Percentiles rank a stretch among this genome's conserved stretches.
Evolutionary conservation across 2,329 filamentous ascomycete species (phyloP).

Genomic region (Aspergillus brasiliensis): DNA sequence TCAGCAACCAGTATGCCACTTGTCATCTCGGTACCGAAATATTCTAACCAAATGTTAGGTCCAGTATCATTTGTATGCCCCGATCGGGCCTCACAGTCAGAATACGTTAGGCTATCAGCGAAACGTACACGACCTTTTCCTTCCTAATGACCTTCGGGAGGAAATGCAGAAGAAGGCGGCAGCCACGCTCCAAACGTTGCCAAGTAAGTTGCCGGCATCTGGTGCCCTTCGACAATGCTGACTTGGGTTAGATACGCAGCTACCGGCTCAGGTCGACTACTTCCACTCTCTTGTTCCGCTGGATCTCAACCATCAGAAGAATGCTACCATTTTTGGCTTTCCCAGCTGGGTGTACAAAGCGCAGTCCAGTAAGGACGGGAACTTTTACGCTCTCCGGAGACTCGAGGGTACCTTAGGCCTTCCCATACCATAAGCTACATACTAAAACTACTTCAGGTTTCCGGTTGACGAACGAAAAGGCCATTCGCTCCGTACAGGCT

Average conservation of each 20-base stretch:
- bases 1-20: constrained; percentile 62
- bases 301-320: constrained; percentile 78
- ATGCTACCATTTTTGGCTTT: constrained; percentile 78
- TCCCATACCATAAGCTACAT: background rate
- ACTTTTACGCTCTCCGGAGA: constrained; percentile 81
- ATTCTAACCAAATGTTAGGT: constrained; percentile 52
- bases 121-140: constrained; percentile 86
- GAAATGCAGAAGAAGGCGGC: constrained; percentile 88
- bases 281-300: constrained; percentile 92
- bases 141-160: constrained; percentile 82
- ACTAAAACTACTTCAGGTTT: constrained; percentile 60
- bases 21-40: no score
- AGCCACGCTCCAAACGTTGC: constrained; percentile 79
- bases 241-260: constrained; percentile 59
- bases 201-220: constrained; percentile 56
- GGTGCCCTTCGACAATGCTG: background rate
- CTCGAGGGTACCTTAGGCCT: constrained; percentile 65
- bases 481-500: constrained; percentile 79
- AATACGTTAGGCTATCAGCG: constrained; percentile 83
- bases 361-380: constrained; percentile 81
- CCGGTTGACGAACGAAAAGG: constrained; percentile 82
- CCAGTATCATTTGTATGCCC: constrained; percentile 91
- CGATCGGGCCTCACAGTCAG: constrained; percentile 78
- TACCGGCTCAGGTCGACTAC: constrained; percentile 76
- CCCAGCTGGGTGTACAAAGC: constrained; percentile 96